phyloP scores from a whole-genome alignment of 805 yeast genomes.

The Lipomyces kockii region DNA sequence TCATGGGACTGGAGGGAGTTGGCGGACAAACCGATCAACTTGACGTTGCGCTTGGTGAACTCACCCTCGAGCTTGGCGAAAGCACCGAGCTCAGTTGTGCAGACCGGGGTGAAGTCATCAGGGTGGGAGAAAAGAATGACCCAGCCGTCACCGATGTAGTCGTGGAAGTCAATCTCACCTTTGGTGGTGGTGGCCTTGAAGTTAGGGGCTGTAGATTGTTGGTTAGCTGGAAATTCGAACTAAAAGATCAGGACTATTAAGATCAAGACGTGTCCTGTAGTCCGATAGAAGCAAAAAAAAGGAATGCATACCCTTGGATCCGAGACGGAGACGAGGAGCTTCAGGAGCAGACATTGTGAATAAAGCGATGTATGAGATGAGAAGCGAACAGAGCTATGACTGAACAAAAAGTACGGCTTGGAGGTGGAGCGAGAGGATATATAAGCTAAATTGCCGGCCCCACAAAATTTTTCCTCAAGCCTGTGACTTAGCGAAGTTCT shows the following conservation, averaged over 20 bases:
- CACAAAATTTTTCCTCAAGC: neutral
- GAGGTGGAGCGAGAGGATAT: neutral
- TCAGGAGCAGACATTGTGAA: conserved; percentile 1
- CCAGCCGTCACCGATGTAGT: conserved; percentile 86
- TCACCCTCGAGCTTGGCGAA: conserved; percentile 91
- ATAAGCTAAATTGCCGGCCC: neutral
- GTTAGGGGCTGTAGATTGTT: conserved; percentile 68
- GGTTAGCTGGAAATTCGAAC: neutral
- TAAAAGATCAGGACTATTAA: neutral
- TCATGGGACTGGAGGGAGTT: conserved; percentile 82
- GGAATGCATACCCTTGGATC: conserved; percentile 9
- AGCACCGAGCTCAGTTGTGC: conserved; percentile 96
- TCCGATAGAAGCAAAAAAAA: too few relatives aligned
- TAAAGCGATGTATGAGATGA: neutral
- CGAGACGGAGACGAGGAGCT: conserved; percentile 23
- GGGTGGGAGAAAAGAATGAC: conserved; percentile 91
- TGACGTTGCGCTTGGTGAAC: conserved; percentile 83
- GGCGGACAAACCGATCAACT: conserved; percentile 89
- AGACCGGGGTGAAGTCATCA: conserved; percentile 95
- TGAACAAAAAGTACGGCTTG: too few relatives aligned
- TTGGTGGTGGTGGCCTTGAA: conserved; percentile 81
- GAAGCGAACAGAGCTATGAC: neutral
- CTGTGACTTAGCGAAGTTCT: too few relatives aligned
- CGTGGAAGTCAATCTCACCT: conserved; percentile 86
- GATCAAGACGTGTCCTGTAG: neutral